Conservation (phyloP, 306 rosid species). For the apple (Malus domestica) region DNA sequence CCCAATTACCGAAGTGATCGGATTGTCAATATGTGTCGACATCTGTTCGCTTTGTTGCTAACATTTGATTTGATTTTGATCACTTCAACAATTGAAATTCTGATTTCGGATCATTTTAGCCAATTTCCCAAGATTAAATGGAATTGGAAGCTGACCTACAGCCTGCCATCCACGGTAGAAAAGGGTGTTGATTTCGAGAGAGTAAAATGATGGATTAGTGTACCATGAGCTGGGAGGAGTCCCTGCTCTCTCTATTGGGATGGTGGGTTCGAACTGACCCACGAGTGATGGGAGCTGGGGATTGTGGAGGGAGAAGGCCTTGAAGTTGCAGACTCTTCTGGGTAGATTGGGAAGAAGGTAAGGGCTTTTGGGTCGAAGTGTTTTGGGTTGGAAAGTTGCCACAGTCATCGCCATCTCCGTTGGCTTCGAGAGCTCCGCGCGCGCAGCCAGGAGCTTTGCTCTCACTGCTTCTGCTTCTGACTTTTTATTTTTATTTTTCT, state of each 20-base stretch:
- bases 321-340: constrained; percentile 7
- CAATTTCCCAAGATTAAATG: neutral
- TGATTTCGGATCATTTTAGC: neutral
- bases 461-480: neutral
- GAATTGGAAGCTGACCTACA: constrained; percentile 50
- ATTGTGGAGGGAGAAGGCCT: constrained; percentile 18
- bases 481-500: neutral
- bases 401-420: neutral
- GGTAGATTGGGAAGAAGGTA: constrained; percentile 5
- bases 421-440: neutral
- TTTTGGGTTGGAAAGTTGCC: constrained; percentile 1
- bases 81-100: neutral
- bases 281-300: constrained; percentile 19
- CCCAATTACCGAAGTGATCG: neutral
- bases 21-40: no score
- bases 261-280: constrained; percentile 58
- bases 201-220: constrained; percentile 48
- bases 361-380: constrained; percentile 7
- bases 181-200: constrained; percentile 60
- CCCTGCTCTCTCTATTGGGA: constrained; percentile 59
- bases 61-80: neutral
- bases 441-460: neutral
- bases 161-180: constrained; percentile 81
- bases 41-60: neutral
- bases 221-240: constrained; percentile 94